phyloP scores from a whole-genome alignment of 2,329 filamentous ascomycete genomes.

The Botrytis fabae region DNA sequence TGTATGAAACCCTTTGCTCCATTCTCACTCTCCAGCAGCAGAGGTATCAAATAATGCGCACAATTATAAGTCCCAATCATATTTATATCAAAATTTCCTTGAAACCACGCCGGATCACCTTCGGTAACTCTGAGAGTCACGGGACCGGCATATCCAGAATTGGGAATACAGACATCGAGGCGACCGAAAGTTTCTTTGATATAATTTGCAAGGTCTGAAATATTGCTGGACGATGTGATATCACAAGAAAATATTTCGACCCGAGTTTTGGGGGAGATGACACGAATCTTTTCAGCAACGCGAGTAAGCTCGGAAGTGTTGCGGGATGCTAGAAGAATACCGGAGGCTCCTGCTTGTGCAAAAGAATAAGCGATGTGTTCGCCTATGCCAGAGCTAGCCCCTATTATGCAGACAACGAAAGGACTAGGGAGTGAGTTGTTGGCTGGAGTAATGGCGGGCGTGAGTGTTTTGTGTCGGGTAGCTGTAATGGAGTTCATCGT shows the following conservation, averaged over 20 bases:
- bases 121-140: constrained; percentile 20
- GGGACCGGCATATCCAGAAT: constrained; percentile 21
- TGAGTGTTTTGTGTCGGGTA: constrained; percentile 14
- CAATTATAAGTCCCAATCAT: constrained; percentile 16
- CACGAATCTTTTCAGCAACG: constrained; percentile 13
- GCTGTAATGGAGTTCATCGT: constrained; percentile 15
- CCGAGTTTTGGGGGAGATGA: background rate
- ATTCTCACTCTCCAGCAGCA: constrained; percentile 10
- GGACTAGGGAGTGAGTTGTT: constrained; percentile 7
- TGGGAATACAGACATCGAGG: constrained; percentile 24
- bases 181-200: background rate
- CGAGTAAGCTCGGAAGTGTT: background rate
- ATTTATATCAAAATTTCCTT: constrained; percentile 18
- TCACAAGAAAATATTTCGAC: constrained; percentile 3
- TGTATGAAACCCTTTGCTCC: constrained; percentile 13
- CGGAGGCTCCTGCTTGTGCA: constrained; percentile 15
- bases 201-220: constrained; percentile 1
- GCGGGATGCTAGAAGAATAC: constrained; percentile 21
- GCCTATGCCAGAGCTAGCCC: constrained; percentile 24
- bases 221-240: background rate
- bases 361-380: constrained; percentile 24
- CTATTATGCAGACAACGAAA: constrained; percentile 23
- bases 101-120: constrained; percentile 15
- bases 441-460: constrained; percentile 1
- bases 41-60: constrained; percentile 18